These are phyloP conservation scores for Trifolium pratense DNA, from an alignment of 306 rosid genomes.

Conservation along the genomic window DNA sequence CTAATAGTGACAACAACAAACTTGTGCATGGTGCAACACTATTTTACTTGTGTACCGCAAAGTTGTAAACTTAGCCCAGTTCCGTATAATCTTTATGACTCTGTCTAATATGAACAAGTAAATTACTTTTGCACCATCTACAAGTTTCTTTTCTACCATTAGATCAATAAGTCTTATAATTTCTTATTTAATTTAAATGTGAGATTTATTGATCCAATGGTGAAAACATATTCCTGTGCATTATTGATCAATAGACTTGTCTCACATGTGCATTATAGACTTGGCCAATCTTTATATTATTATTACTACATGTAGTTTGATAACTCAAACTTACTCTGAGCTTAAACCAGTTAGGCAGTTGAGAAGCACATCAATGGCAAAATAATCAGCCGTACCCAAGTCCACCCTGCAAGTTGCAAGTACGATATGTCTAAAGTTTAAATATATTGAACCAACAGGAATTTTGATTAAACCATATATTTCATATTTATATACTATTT, in stretches of 20 bases:
- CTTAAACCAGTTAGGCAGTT: constrained; percentile 86
- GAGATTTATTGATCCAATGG: too few relatives aligned
- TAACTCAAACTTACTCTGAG: constrained; percentile 71
- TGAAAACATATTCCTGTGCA: too few relatives aligned
- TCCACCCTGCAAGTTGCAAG: constrained; percentile 80
- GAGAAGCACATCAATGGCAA: constrained; percentile 85
- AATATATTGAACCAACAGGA: constrained; percentile 5
- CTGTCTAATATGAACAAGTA: too few relatives aligned
- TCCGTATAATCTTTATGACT: background rate
- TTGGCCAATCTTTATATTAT: background rate
- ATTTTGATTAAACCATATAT: constrained; percentile 14
- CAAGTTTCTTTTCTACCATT: too few relatives aligned
- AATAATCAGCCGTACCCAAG: constrained; percentile 83
- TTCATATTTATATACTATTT: background rate
- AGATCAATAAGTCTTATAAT: too few relatives aligned
- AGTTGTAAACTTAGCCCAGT: background rate
- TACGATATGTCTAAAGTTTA: constrained; percentile 27
- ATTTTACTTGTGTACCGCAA: too few relatives aligned
- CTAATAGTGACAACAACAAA: too few relatives aligned
- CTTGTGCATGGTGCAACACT: too few relatives aligned
- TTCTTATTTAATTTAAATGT: too few relatives aligned
- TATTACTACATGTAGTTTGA: constrained; percentile 13
- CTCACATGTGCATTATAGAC: too few relatives aligned
- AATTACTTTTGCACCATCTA: too few relatives aligned
- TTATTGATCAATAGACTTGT: too few relatives aligned